phyloP scores from a whole-genome alignment of 495 filamentous ascomycete genomes.

The Lasiosphaeriaceae sp. region DNA sequence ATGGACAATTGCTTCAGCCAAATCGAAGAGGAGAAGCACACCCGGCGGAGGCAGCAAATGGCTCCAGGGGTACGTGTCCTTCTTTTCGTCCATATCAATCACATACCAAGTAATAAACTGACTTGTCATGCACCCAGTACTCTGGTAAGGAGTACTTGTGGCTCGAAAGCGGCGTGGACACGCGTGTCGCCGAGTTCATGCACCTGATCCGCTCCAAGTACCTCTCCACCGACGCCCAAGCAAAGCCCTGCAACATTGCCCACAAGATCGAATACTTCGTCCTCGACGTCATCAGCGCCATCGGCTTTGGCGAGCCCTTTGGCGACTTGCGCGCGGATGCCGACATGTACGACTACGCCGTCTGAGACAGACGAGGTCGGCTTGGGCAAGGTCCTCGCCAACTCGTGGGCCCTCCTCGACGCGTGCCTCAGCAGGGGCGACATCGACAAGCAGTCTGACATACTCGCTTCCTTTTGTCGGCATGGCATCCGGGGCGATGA shows the following conservation, averaged over 20 bases:
- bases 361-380: constrained; percentile 30
- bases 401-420: constrained; percentile 14
- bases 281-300: constrained; percentile 60
- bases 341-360: constrained; percentile 54
- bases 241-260: constrained; percentile 45
- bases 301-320: constrained; percentile 59
- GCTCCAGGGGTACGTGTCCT: constrained; percentile 14
- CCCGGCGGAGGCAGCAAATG: constrained; percentile 28
- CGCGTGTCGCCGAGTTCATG: constrained; percentile 31
- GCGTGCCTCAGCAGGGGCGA: constrained; percentile 23
- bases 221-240: constrained; percentile 45
- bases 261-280: constrained; percentile 52
- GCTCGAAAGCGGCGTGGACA: constrained; percentile 38
- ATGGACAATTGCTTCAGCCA: constrained; percentile 34
- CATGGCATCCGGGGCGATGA: constrained; percentile 42
- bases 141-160: constrained; percentile 40
- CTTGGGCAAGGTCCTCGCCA: constrained; percentile 13
- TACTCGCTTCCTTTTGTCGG: constrained; percentile 43
- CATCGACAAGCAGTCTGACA: constrained; percentile 26
- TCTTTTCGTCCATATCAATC: no score
- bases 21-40: constrained; percentile 22
- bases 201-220: constrained; percentile 41
- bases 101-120: no score
- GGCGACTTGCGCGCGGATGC: constrained; percentile 56
- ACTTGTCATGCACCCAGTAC: constrained; percentile 32